Percentiles rank a stretch among this genome's conserved stretches.
Evolutionary conservation across 2,329 filamentous ascomycete genomes (phyloP).

Genomic region (Sporothrix schenckii): DNA sequence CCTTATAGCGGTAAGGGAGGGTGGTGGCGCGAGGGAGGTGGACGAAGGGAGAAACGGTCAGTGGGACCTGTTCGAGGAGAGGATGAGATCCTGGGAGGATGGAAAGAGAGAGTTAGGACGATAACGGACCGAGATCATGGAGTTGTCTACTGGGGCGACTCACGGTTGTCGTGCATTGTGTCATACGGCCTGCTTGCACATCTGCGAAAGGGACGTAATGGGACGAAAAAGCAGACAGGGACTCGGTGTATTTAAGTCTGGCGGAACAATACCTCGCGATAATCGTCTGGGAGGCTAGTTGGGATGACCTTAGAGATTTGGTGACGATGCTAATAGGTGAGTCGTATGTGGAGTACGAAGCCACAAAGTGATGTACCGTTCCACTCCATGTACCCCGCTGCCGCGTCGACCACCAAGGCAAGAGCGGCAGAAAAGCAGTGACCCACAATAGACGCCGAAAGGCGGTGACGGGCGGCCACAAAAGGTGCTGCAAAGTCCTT

Average conservation of each 20-base stretch:
- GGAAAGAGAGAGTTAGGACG: neutral
- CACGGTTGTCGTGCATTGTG: slow-evolving; percentile 35
- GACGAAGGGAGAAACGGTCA: slow-evolving; percentile 93
- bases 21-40: slow-evolving; percentile 86
- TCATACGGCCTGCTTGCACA: neutral
- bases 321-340: neutral
- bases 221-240: neutral
- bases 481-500: neutral
- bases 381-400: slow-evolving; percentile 6
- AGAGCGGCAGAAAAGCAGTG: slow-evolving; percentile 12
- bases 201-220: neutral
- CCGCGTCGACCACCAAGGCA: neutral
- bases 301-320: neutral
- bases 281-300: neutral
- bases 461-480: slow-evolving; percentile 12
- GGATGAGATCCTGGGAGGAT: slow-evolving; percentile 71
- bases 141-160: neutral
- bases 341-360: slow-evolving; percentile 13
- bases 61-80: slow-evolving; percentile 85
- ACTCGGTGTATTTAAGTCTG: neutral
- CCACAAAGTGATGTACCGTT: neutral
- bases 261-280: neutral
- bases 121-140: no score
- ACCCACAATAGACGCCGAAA: slow-evolving; percentile 3
- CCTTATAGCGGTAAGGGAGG: slow-evolving; percentile 92